A percentile compares a stretch with the other conserved stretches of the same genome.
Conservation (phyloP, 2,329 filamentous ascomycete species). For the Allantophomopsis cytisporea region DNA sequence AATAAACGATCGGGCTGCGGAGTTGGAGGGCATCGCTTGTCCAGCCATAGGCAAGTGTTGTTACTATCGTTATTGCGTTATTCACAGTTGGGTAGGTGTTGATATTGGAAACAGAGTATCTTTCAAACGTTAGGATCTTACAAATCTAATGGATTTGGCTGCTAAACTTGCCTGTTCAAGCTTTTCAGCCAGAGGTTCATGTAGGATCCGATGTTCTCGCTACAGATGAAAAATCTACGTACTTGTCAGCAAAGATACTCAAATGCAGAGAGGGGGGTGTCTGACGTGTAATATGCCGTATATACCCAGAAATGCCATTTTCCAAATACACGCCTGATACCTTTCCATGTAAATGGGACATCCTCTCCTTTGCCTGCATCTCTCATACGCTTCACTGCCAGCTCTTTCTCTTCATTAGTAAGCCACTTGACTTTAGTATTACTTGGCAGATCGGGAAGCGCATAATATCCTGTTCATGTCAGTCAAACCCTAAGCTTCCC, state of each 20-base stretch:
- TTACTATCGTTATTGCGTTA: conserved; percentile 15
- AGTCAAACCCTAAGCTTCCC: neutral
- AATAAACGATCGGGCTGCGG: conserved; percentile 12
- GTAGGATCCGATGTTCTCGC: conserved; percentile 12
- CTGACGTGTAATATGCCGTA: conserved; percentile 15
- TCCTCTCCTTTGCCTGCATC: conserved; percentile 6
- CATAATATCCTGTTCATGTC: conserved; percentile 4
- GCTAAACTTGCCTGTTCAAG: neutral
- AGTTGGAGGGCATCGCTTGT: conserved; percentile 14
- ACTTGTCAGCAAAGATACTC: too few species aligned
- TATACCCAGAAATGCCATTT: conserved; percentile 21
- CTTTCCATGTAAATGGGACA: conserved; percentile 9
- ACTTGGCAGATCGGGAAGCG: conserved; percentile 4
- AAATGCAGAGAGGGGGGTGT: neutral
- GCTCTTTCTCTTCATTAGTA: conserved; percentile 7
- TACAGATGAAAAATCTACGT: conserved; percentile 14
- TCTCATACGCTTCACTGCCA: conserved; percentile 5
- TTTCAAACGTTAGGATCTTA: neutral
- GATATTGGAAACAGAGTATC: conserved; percentile 16
- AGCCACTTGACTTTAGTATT: conserved; percentile 8
- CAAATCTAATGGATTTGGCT: too few species aligned
- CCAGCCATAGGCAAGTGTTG: conserved; percentile 16
- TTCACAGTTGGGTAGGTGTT: conserved; percentile 17
- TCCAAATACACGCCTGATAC: conserved; percentile 13
- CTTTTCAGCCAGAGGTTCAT: conserved; percentile 14